Conservation (phyloP, 2,329 filamentous ascomycete genomes). For the Cadophora sp. region DNA sequence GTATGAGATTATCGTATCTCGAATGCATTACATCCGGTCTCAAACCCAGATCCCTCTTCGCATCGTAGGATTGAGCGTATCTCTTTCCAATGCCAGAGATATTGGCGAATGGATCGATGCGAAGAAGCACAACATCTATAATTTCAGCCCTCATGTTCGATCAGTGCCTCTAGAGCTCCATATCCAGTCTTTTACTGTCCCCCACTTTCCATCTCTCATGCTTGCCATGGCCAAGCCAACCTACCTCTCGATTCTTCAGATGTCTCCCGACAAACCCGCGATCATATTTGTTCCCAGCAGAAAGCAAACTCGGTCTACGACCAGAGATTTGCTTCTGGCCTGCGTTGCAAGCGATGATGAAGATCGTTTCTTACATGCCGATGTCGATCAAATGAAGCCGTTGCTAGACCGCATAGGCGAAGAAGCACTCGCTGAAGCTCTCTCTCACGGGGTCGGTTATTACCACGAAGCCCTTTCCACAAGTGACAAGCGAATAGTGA, state of each 20-base stretch:
- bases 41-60: slow-evolving; percentile 86
- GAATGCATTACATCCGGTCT: slow-evolving; percentile 94
- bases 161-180: slow-evolving; percentile 91
- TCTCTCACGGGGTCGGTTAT: slow-evolving; percentile 94
- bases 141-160: slow-evolving; percentile 93
- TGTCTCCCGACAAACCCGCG: slow-evolving; percentile 87
- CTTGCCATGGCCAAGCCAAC: slow-evolving; percentile 96
- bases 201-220: slow-evolving; percentile 98
- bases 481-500: slow-evolving; percentile 92
- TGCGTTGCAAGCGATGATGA: slow-evolving; percentile 90
- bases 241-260: slow-evolving; percentile 85
- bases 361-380: slow-evolving; percentile 89
- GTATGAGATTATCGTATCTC: slow-evolving; percentile 96
- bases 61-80: slow-evolving; percentile 89
- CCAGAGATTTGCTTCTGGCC: slow-evolving; percentile 85
- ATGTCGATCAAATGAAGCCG: slow-evolving; percentile 80
- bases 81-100: slow-evolving; percentile 90
- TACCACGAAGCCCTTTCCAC: slow-evolving; percentile 92
- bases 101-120: slow-evolving; percentile 98
- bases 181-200: slow-evolving; percentile 93
- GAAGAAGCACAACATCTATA: slow-evolving; percentile 97
- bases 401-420: slow-evolving; percentile 86
- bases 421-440: slow-evolving; percentile 82
- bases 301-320: slow-evolving; percentile 89
- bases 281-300: slow-evolving; percentile 92